phyloP scores from a whole-genome alignment of 2,329 filamentous ascomycete species.

The Sclerotinia trifoliorum region DNA sequence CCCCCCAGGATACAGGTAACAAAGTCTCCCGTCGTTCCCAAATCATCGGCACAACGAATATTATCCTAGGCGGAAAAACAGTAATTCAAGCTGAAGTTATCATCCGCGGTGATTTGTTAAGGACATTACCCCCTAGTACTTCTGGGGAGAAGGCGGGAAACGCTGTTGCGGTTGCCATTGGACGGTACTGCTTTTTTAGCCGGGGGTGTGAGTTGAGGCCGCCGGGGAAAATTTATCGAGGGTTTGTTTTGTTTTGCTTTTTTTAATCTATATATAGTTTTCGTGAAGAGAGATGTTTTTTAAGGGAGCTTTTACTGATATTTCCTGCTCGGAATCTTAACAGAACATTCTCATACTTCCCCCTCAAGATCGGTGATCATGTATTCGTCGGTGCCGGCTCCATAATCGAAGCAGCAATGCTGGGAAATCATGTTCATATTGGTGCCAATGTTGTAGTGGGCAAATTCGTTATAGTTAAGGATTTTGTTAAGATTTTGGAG shows the following conservation, averaged over 20 bases:
- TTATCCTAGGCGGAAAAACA: constrained; percentile 93
- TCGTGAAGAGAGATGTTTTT: background rate
- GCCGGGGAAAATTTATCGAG: constrained; percentile 78
- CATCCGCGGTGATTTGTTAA: constrained; percentile 84
- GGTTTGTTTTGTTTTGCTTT: constrained; percentile 44
- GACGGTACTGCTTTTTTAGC: constrained; percentile 86
- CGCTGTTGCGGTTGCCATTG: constrained; percentile 72
- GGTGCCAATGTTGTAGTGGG: constrained; percentile 75
- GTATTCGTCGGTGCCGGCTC: constrained; percentile 79
- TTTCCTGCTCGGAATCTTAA: no score
- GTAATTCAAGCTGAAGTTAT: constrained; percentile 95
- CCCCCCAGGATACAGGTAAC: constrained; percentile 84
- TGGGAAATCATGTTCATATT: constrained; percentile 85
- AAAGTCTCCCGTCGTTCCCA: constrained; percentile 91
- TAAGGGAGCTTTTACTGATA: background rate
- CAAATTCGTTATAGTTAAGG: constrained; percentile 88
- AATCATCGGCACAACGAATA: constrained; percentile 94
- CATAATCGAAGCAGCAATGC: constrained; percentile 77
- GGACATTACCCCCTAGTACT: constrained; percentile 50
- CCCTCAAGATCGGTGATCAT: constrained; percentile 90
- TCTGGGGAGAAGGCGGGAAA: constrained; percentile 36
- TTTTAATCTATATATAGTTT: background rate
- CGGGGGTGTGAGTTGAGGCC: constrained; percentile 76
- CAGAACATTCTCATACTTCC: constrained; percentile 71
- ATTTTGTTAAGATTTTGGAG: constrained; percentile 85